phyloP scores from a whole-genome alignment of 768 basidiomycete species.

The Rhizopogon vesiculosus region DNA sequence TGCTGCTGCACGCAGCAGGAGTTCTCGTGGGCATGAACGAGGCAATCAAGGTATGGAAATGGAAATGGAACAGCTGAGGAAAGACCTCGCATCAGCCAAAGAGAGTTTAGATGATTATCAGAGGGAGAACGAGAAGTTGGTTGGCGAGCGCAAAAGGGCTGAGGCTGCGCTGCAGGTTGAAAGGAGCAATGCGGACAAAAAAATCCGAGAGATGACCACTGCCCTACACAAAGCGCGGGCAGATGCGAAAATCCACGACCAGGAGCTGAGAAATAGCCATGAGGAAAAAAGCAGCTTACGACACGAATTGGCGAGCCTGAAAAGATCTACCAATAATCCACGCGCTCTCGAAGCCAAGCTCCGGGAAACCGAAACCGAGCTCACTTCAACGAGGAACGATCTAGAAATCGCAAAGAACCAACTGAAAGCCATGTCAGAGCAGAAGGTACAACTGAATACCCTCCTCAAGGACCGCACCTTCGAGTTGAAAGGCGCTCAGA shows the following conservation, averaged over 20 bases:
- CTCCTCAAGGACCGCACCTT: constrained; percentile 37
- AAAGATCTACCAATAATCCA: neutral
- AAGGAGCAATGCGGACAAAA: neutral
- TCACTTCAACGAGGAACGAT: neutral
- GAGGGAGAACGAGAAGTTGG: neutral
- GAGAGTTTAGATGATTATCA: neutral
- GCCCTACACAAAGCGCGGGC: neutral
- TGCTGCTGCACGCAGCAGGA: neutral
- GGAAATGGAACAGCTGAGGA: neutral
- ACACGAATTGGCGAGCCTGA: neutral
- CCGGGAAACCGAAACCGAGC: neutral
- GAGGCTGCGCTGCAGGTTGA: neutral
- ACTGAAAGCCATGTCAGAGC: neutral
- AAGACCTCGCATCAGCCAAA: neutral
- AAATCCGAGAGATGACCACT: neutral
- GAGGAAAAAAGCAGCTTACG: neutral
- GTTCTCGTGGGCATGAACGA: neutral
- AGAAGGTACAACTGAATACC: constrained; percentile 11
- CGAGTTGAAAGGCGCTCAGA: constrained; percentile 42
- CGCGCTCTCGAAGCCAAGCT: neutral
- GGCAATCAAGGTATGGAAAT: neutral
- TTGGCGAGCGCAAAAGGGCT: neutral
- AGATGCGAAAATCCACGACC: too few relatives aligned
- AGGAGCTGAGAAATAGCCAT: neutral
- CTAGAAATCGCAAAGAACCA: neutral